Evolutionary conservation across 2,329 filamentous ascomycete genomes (phyloP), one percentile per base, ranked within the genome.

Genomic region (Phoma sp.): DNA sequence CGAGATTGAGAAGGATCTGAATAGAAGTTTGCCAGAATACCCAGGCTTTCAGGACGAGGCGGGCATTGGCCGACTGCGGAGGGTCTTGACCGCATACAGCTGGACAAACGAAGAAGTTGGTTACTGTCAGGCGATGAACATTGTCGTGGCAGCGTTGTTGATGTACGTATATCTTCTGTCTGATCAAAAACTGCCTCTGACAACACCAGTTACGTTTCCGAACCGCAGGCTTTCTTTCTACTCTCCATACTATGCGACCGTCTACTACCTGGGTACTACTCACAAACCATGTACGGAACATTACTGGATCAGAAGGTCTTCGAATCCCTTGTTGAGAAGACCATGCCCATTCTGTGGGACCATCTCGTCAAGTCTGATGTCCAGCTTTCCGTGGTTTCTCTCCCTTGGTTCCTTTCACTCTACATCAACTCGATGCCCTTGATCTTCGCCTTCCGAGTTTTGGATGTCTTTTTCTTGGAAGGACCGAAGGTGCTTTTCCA

Each of bases 371-470:
- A 95, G 77, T 95, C 90, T 54, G 95, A 99, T 69, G 92, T 99
- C 18, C 96, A 99, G 75, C 85, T 99, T 17, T 98, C 95, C 0
- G 95, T 99, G 28, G 95, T 98, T 14, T 98, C 93, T 9, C 82
- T 99, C 36, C 95, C 95, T 3, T 99, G 95, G 95, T 99, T 99
- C 73, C 82, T 99, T 50, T 98, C 93, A 5, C 83, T 99, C 15
- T 99, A 98, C 77, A 96, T 99, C 81, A 99, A 99, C 82, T 98
- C 93, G 1, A 99, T 99, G 95, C 95, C 95, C 4, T 82, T 99
- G 14, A 92, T 98, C 1, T 99, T 98, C 76, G 95, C 95, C 38
- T 99, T 98, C 75, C 86, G 95, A 50, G 95, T 99, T 42, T 78
- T 99, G 58, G 95, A 99, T 68, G 93, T 99, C 42, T 99, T 99